phyloP scores from a whole-genome alignment of 169 alveolate genomes.

The Plasmodium reichenowi region DNA sequence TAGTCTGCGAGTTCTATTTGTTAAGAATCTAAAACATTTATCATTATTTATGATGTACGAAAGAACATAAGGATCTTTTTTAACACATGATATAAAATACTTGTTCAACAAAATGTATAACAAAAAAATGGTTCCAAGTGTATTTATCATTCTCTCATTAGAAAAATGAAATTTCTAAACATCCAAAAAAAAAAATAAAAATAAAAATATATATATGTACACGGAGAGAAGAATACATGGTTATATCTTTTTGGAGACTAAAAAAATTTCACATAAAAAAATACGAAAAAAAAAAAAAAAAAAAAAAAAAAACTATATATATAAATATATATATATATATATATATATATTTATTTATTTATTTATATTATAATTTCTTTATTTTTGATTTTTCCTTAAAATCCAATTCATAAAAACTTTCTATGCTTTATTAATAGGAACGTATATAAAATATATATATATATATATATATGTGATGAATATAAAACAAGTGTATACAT shows the following conservation, averaged over 20 bases:
- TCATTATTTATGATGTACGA: slow-evolving; percentile 29
- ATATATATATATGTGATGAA: too few relatives aligned
- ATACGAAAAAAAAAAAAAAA: slow-evolving; percentile 5
- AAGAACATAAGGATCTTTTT: slow-evolving; percentile 8
- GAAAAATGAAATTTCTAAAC: not conserved
- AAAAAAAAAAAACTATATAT: not conserved
- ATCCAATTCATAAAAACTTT: too few relatives aligned
- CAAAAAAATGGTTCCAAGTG: slow-evolving; percentile 13
- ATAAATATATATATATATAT: too few relatives aligned
- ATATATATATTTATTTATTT: too few relatives aligned
- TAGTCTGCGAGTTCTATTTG: not conserved
- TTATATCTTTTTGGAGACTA: not conserved
- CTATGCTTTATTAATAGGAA: too few relatives aligned
- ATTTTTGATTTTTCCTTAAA: too few relatives aligned
- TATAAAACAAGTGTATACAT: too few relatives aligned
- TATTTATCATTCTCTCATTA: slow-evolving; percentile 13
- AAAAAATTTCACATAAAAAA: slow-evolving; percentile 3
- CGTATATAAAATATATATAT: too few relatives aligned
- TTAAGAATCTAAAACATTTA: not conserved
- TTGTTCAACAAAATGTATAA: slow-evolving; percentile 9
- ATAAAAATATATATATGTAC: too few relatives aligned
- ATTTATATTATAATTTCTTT: too few relatives aligned
- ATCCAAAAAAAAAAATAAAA: not conserved
- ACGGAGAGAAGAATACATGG: too few relatives aligned
- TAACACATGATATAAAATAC: not conserved